phyloP scores from a whole-genome alignment of 1,284 basidiomycete species.

The Fistulina hepatica region DNA sequence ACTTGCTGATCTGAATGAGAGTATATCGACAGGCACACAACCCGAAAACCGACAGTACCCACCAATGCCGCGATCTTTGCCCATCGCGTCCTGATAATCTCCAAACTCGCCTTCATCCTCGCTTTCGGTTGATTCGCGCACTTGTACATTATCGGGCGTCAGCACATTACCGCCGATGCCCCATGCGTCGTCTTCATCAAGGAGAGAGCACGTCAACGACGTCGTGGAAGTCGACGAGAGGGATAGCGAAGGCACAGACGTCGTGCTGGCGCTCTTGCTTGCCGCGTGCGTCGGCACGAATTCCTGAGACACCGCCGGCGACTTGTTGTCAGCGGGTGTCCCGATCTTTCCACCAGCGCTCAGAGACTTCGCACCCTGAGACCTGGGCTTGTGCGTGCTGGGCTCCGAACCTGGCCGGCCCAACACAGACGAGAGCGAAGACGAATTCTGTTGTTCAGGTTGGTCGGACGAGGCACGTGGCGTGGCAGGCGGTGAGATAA shows the following conservation, averaged over 20 bases:
- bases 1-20: background rate
- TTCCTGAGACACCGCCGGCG: too few species aligned
- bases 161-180: conserved; percentile 7
- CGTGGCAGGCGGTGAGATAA: background rate
- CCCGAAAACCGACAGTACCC: too few species aligned
- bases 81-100: conserved; percentile 9
- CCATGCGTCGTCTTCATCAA: conserved; percentile 11
- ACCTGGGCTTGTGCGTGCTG: too few species aligned
- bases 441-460: too few species aligned
- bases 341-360: background rate
- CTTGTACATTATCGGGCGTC: too few species aligned
- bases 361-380: background rate
- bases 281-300: conserved; percentile 18
- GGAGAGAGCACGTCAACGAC: conserved; percentile 13
- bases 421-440: too few species aligned
- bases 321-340: conserved; percentile 27
- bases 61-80: background rate
- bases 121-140: background rate
- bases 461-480: too few species aligned
- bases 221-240: conserved; percentile 12
- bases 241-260: conserved; percentile 8
- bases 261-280: background rate
- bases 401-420: too few species aligned
- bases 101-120: conserved; percentile 15
- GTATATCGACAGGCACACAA: too few species aligned